Percentiles rank a stretch among this genome's conserved stretches.
These are phyloP conservation scores for Cyberlindnera saturnus DNA, from an alignment of 805 yeast species.

Conservation along the genomic window DNA sequence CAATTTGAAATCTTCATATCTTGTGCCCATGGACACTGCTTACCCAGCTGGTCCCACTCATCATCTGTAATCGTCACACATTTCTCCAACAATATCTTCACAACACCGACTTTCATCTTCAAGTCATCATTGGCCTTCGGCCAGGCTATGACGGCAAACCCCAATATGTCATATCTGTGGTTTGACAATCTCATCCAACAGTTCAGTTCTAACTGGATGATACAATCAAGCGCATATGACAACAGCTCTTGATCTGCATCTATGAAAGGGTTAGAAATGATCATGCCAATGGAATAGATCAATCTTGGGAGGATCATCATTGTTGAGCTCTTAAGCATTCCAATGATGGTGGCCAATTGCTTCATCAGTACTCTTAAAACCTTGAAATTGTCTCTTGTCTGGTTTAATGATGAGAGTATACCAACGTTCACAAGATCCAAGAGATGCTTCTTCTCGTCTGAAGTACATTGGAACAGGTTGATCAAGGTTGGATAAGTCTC, in stretches of 20 bases:
- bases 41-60: conserved; percentile 5
- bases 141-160: conserved; percentile 13
- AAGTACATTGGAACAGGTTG: conserved; percentile 8
- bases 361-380: conserved; percentile 8
- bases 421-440: conserved; percentile 15
- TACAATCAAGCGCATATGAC: conserved; percentile 4
- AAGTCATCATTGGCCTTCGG: conserved; percentile 6
- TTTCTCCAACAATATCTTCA: conserved; percentile 3
- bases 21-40: too few species aligned
- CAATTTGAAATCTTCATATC: too few species aligned
- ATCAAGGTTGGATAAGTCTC: conserved; percentile 16
- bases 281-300: conserved; percentile 14
- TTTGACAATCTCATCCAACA: conserved; percentile 19
- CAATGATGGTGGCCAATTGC: conserved; percentile 6
- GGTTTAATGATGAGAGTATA: conserved; percentile 14
- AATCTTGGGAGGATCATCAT: conserved; percentile 17
- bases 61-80: conserved; percentile 4
- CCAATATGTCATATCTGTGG: conserved; percentile 19
- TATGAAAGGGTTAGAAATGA: conserved; percentile 21
- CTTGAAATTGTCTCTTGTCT: conserved; percentile 16
- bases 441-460: not conserved
- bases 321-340: conserved; percentile 3
- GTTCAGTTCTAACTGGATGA: conserved; percentile 11
- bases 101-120: conserved; percentile 1
- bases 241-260: conserved; percentile 11